phyloP scores from a whole-genome alignment of 1,284 basidiomycete genomes.

The Microbotryum lychnidis-dioicae region DNA sequence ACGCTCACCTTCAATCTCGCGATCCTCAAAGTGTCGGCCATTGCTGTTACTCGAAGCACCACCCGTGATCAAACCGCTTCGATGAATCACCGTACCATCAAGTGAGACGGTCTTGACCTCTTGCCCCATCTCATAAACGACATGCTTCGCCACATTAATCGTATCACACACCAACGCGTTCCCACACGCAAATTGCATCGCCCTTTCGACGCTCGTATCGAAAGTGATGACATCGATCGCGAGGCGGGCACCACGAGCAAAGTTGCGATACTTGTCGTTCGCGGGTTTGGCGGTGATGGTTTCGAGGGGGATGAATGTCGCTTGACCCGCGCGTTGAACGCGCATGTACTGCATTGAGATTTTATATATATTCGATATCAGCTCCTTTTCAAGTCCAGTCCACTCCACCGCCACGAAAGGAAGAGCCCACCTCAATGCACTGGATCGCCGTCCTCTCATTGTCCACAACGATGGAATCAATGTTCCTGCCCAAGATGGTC shows the following conservation, averaged over 20 bases:
- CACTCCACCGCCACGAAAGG: neutral
- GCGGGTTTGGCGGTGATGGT: constrained; percentile 88
- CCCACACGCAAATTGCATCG: constrained; percentile 93
- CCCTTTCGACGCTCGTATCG: constrained; percentile 76
- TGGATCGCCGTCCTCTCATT: constrained; percentile 94
- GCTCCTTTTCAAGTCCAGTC: too few relatives aligned
- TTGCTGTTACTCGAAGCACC: constrained; percentile 64
- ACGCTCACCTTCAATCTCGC: constrained; percentile 58
- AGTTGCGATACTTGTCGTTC: constrained; percentile 88
- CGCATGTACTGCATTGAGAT: constrained; percentile 68
- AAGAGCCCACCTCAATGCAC: constrained; percentile 70
- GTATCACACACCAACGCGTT: constrained; percentile 91
- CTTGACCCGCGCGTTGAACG: constrained; percentile 85
- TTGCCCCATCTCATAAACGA: constrained; percentile 87
- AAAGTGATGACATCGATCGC: constrained; percentile 92
- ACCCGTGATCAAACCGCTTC: constrained; percentile 94
- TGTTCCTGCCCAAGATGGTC: constrained; percentile 88
- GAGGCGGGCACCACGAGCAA: constrained; percentile 80
- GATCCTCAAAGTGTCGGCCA: constrained; percentile 84
- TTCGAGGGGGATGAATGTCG: constrained; percentile 95
- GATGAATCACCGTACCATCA: constrained; percentile 95
- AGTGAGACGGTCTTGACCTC: constrained; percentile 97
- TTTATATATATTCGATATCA: neutral
- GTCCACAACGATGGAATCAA: constrained; percentile 92
- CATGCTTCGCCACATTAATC: constrained; percentile 79